Base-by-base conservation (phyloP, 176 grass and related monocot species). In the Paspalum vaginatum region DNA sequence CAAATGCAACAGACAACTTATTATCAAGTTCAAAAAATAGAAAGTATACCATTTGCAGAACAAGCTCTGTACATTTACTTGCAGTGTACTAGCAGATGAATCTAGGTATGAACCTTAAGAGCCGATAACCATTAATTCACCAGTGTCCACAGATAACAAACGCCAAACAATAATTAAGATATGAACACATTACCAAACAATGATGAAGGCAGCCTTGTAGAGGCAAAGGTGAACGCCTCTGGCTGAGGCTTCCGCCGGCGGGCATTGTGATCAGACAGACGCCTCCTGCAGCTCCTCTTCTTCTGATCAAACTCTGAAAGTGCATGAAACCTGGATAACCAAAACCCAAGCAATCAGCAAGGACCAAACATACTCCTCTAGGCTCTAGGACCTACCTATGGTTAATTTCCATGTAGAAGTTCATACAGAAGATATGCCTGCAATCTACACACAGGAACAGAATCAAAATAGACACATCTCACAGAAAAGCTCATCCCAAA, bases 261-360 rank as follows among this genome's bases (percentile, higher is more conserved):
- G 62, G 88, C 87, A 75, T 95, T 95, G 74, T 95, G 93, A 56
- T 89, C 93, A 79, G 90, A 89, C 44, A 95, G 80, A 61, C 93
- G 90, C 63, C 87, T 92, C 60, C 93, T 84, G 79, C 93, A 95
- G 60, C 93, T 95, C 78, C 93, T 79, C 77, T 95, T 95, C 52
- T 87, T 89, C 83, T 90, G 89, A 70, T 95, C 93, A 78, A 95
- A 95, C 81, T 95, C 93, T 3, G 81, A 80, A 9, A 95, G 83
- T 7, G 49, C 64, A 74, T 95, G 93, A 78, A 95, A 95, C 84
- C 93, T 95, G 85, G 20, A 88, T 81, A 21, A 91, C 65, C 11
- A 68, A 56, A 82, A 74, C n/a, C 42, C 77, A 77, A 43, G 21
- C 79, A 76, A 76, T 85, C 58, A 83, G 65, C 21, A 76, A 65